A percentile compares a stretch with the other conserved stretches of the same genome.
These are phyloP conservation scores for Apiospora rasikravindrae DNA, from an alignment of 2,329 filamentous ascomycete genomes.

Conservation along the genomic window DNA sequence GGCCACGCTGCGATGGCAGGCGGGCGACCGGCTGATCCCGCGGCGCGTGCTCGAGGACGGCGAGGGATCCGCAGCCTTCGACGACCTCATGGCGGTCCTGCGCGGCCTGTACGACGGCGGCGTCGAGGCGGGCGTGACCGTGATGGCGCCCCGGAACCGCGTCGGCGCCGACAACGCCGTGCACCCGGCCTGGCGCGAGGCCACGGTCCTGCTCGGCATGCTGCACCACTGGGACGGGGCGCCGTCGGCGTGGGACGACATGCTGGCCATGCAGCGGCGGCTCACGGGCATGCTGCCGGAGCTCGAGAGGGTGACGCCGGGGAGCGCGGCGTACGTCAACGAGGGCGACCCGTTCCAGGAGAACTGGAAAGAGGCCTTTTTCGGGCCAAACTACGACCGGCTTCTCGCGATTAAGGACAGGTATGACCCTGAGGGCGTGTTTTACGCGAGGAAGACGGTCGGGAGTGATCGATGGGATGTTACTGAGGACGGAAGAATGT, in stretches of 20 bases:
- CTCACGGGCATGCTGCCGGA: constrained; percentile 25
- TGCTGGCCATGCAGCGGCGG: constrained; percentile 25
- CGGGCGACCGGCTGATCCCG: background rate
- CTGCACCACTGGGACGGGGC: constrained; percentile 23
- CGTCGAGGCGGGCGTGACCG: constrained; percentile 25
- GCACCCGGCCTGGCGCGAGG: constrained; percentile 30
- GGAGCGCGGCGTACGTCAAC: constrained; percentile 41
- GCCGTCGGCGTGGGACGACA: constrained; percentile 25
- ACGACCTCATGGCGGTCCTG: constrained; percentile 27
- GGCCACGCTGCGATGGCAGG: background rate
- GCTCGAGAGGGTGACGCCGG: constrained; percentile 26
- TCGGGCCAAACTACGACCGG: constrained; percentile 38
- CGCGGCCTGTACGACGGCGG: constrained; percentile 27
- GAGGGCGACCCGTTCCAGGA: constrained; percentile 44
- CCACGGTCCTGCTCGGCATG: constrained; percentile 22
- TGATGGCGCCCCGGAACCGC: constrained; percentile 20
- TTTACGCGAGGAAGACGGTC: constrained; percentile 24
- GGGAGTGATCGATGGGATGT: constrained; percentile 21
- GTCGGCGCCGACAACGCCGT: constrained; percentile 24
- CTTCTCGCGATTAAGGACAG: constrained; percentile 44
- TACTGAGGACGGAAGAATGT: constrained; percentile 20
- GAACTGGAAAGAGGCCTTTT: constrained; percentile 38
- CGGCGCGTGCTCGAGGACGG: background rate
- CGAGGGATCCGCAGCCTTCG: constrained; percentile 17
- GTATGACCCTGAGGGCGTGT: constrained; percentile 43